phyloP scores from a whole-genome alignment of 805 yeast species.

The Sporopachydermia lactativora region DNA sequence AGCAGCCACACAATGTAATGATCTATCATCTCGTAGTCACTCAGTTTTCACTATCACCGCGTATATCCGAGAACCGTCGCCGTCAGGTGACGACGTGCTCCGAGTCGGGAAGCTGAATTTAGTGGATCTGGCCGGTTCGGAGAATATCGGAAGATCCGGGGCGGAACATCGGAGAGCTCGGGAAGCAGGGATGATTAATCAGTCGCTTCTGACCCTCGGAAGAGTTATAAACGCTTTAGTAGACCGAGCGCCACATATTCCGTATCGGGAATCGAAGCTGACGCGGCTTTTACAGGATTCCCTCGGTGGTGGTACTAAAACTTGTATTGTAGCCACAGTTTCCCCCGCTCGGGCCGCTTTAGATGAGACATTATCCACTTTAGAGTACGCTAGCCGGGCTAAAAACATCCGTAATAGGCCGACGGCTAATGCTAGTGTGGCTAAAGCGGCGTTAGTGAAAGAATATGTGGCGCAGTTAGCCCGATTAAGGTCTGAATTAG shows the following conservation, averaged over 20 bases:
- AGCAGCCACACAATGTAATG: constrained; percentile 69
- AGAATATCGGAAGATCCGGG: constrained; percentile 77
- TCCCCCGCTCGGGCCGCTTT: constrained; percentile 67
- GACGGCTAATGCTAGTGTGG: constrained; percentile 37
- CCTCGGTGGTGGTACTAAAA: constrained; percentile 78
- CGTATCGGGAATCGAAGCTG: constrained; percentile 74
- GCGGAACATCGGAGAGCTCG: constrained; percentile 76
- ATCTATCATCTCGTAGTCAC: constrained; percentile 66
- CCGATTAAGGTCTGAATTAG: constrained; percentile 34
- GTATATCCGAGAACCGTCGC: constrained; percentile 34
- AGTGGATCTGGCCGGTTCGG: constrained; percentile 94
- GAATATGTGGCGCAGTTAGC: constrained; percentile 35
- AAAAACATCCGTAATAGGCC: constrained; percentile 51
- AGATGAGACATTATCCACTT: constrained; percentile 76
- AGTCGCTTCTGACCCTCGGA: constrained; percentile 75
- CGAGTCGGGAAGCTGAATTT: constrained; percentile 59
- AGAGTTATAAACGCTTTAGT: constrained; percentile 70
- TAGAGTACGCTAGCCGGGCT: constrained; percentile 82
- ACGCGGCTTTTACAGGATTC: constrained; percentile 72
- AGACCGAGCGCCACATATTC: constrained; percentile 55
- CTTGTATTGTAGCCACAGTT: constrained; percentile 76
- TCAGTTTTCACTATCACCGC: constrained; percentile 62
- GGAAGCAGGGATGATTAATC: constrained; percentile 90
- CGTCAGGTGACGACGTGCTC: constrained; percentile 35
- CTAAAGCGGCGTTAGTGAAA: constrained; percentile 34